Conservation (phyloP, 768 basidiomycete genomes). For the Tricholoma matsutake region DNA sequence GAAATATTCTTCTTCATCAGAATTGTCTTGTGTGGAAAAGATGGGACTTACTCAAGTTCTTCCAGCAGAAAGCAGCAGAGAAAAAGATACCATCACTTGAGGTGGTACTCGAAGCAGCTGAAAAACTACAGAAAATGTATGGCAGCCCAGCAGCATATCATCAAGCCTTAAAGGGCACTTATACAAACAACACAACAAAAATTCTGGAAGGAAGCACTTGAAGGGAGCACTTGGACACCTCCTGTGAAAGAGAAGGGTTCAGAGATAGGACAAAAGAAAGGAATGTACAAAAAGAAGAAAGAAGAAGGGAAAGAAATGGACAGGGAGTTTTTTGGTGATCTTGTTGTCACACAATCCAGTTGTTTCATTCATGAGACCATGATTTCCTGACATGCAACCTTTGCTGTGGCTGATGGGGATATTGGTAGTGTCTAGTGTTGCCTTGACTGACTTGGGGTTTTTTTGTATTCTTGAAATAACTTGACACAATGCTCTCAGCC, state of each 20-base stretch:
- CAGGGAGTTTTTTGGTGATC: slow-evolving; percentile 14
- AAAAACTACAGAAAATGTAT: too few relatives aligned
- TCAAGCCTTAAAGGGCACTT: not conserved
- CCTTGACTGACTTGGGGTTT: too few relatives aligned
- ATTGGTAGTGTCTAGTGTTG: too few relatives aligned
- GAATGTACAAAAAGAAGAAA: not conserved
- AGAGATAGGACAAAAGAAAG: not conserved
- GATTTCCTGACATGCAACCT: slow-evolving; percentile 26
- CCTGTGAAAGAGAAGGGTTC: not conserved
- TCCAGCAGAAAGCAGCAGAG: too few relatives aligned
- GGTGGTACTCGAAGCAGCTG: too few relatives aligned
- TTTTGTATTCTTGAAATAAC: too few relatives aligned
- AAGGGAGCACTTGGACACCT: not conserved
- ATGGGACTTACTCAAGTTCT: too few relatives aligned
- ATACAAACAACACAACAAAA: not conserved
- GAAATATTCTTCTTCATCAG: too few relatives aligned
- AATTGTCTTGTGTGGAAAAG: too few relatives aligned
- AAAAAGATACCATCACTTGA: too few relatives aligned
- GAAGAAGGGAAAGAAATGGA: not conserved
- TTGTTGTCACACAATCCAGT: slow-evolving; percentile 22
- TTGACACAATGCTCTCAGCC: too few relatives aligned
- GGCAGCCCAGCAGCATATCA: not conserved
- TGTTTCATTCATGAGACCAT: slow-evolving; percentile 24
- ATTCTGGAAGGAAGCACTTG: too few relatives aligned
- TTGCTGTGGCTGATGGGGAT: slow-evolving; percentile 30